phyloP scores from a whole-genome alignment of 2,329 filamentous ascomycete species.

The Colletotrichum eremochloae region DNA sequence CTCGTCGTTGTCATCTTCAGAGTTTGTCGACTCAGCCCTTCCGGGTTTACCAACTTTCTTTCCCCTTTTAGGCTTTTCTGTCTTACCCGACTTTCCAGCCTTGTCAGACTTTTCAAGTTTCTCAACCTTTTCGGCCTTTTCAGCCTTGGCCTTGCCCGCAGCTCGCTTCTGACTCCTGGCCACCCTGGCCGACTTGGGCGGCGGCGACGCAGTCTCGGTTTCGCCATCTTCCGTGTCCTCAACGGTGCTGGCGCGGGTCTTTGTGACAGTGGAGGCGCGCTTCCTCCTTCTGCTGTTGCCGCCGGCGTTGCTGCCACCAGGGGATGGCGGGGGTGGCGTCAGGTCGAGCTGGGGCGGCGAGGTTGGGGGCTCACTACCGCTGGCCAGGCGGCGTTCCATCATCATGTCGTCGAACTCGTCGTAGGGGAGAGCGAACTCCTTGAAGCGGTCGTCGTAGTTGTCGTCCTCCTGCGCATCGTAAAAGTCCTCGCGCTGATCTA shows the following conservation, averaged over 20 bases:
- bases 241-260: constrained; percentile 59
- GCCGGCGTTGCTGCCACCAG: constrained; percentile 30
- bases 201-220: constrained; percentile 57
- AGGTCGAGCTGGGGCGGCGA: constrained; percentile 62
- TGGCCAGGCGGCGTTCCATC: constrained; percentile 59
- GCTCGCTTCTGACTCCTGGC: constrained; percentile 55
- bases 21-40: constrained; percentile 51
- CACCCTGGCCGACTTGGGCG: constrained; percentile 54
- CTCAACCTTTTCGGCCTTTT: constrained; percentile 52
- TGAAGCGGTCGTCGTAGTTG: constrained; percentile 70
- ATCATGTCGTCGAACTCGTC: constrained; percentile 62
- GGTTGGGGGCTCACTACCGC: constrained; percentile 61
- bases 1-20: constrained; percentile 42
- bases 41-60: constrained; percentile 47
- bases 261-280: constrained; percentile 55
- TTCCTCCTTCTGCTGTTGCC: constrained; percentile 57
- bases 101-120: constrained; percentile 25
- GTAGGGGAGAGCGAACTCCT: constrained; percentile 74
- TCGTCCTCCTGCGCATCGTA: constrained; percentile 68
- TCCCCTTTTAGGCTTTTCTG: constrained; percentile 45
- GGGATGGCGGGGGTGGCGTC: constrained; percentile 43
- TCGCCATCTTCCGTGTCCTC: constrained; percentile 64
- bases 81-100: constrained; percentile 52
- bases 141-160: constrained; percentile 55
- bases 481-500: constrained; percentile 85